Conservation (phyloP, 148 eudicot species). For the Rhododendron kiyosumense region DNA sequence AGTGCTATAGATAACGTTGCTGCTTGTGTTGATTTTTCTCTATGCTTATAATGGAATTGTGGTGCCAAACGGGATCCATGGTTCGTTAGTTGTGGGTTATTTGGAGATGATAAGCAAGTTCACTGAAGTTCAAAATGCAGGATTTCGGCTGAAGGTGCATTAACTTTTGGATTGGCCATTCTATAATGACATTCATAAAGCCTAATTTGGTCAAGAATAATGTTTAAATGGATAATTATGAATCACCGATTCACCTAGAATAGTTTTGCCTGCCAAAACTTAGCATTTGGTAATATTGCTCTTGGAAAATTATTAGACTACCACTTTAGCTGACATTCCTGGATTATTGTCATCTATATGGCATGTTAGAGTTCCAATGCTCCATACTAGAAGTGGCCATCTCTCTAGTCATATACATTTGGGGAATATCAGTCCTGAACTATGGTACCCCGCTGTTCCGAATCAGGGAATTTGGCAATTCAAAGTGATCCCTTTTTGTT, state of each 20-base stretch:
- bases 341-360: background rate
- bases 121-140: background rate
- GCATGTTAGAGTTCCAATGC: background rate
- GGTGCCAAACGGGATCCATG: background rate
- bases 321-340: background rate
- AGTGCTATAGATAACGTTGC: background rate
- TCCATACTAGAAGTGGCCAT: background rate
- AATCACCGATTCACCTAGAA: background rate
- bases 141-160: background rate
- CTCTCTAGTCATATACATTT: background rate
- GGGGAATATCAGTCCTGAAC: background rate
- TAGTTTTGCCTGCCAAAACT: background rate
- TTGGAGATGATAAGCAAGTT: background rate
- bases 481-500: background rate
- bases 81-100: background rate
- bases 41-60: background rate
- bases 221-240: background rate
- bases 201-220: background rate
- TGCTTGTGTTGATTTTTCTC: background rate
- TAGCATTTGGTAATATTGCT: background rate
- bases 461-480: background rate
- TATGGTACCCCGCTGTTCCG: background rate
- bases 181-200: background rate
- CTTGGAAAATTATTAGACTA: background rate
- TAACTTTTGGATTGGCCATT: background rate